Evolutionary conservation across 2,329 filamentous ascomycete genomes (phyloP).

Genomic region (Aspergillus fructus): DNA sequence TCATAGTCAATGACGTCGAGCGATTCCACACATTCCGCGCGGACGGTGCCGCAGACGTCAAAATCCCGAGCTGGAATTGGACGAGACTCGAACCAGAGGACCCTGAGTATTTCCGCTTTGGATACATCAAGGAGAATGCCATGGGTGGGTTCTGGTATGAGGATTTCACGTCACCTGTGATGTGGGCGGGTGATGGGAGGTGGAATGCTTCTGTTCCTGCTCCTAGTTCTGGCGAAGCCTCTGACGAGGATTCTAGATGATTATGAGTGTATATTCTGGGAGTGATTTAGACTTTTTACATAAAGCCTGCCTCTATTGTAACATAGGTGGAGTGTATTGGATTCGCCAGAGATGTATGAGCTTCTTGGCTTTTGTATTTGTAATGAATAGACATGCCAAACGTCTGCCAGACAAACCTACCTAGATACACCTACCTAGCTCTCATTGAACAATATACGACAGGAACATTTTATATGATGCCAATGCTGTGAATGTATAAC

Average conservation of each 20-base stretch:
- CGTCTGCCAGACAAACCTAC: no score
- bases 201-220: conserved; percentile 13
- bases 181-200: conserved; percentile 31
- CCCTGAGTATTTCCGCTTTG: conserved; percentile 46
- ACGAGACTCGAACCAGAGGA: conserved; percentile 28
- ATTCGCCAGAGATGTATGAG: no score
- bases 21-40: conserved; percentile 54
- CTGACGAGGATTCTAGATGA: background rate
- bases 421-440: no score
- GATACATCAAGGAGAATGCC: conserved; percentile 37
- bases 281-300: background rate
- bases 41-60: conserved; percentile 26
- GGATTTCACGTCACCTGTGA: conserved; percentile 38
- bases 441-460: no score
- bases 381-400: no score
- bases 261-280: background rate
- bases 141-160: conserved; percentile 41
- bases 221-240: background rate
- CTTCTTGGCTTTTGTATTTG: no score
- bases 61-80: conserved; percentile 39
- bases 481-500: background rate
- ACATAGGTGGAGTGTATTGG: background rate
- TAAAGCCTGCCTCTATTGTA: no score
- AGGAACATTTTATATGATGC: no score
- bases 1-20: conserved; percentile 63